A percentile compares a stretch with the other conserved stretches of the same genome.
Evolutionary conservation across 805 yeast species (phyloP).

Genomic region (Wickerhamomyces sydowiorum): DNA sequence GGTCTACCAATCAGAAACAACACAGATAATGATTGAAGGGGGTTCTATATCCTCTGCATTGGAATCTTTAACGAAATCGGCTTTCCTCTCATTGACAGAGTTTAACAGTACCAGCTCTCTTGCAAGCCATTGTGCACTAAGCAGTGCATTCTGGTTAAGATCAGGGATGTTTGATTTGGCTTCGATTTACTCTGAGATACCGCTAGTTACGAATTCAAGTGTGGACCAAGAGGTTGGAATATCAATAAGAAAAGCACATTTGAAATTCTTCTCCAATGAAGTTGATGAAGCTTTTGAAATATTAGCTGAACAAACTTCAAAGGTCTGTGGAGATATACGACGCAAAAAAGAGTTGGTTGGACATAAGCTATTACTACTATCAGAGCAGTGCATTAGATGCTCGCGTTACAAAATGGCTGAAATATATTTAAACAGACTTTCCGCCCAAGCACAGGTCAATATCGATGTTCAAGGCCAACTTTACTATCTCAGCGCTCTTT

Average conservation of each 20-base stretch:
- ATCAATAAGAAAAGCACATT: constrained; percentile 32
- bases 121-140: constrained; percentile 39
- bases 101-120: constrained; percentile 26
- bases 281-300: constrained; percentile 32
- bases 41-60: constrained; percentile 37
- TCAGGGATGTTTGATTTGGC: constrained; percentile 44
- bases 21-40: constrained; percentile 48
- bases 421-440: constrained; percentile 16
- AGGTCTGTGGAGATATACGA: constrained; percentile 13
- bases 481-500: constrained; percentile 19
- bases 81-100: constrained; percentile 48
- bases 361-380: constrained; percentile 33
- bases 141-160: constrained; percentile 44
- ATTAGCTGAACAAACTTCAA: constrained; percentile 28
- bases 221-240: constrained; percentile 34
- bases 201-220: constrained; percentile 32
- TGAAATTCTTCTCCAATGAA: constrained; percentile 33
- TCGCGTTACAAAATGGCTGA: constrained; percentile 21
- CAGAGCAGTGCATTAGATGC: constrained; percentile 25
- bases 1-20: constrained; percentile 62
- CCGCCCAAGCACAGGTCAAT: constrained; percentile 16
- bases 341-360: constrained; percentile 35
- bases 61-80: constrained; percentile 54
- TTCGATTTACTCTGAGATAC: constrained; percentile 41
- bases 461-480: constrained; percentile 26